Base-by-base conservation (phyloP, 495 filamentous ascomycete species). In the Penicillium manginii region DNA sequence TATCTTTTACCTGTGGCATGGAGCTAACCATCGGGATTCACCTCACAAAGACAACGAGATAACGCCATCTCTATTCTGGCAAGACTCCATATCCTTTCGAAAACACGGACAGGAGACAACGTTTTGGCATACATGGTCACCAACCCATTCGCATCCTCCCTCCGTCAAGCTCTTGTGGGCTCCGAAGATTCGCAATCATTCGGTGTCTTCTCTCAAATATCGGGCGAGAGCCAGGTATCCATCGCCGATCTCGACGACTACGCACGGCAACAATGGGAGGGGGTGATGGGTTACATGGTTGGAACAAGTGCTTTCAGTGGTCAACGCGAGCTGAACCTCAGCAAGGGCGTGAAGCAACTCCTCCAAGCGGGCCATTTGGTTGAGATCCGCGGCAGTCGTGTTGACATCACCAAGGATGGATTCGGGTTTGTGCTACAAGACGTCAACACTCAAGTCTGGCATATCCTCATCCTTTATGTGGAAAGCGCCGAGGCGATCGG, bases 371-470 rank as follows among this genome's bases (percentile, higher is more conserved):
- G 94, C 0, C 81, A 86, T n/a, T 79, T 98, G 26, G 92, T 98
- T 29, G 86, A 90, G 63, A 77, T 83, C 12, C 77, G 79, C 35
- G 81, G 80, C 32, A 76, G 78, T 15, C 81, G 77, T 37, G 79
- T 83, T 18, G 83, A 80, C 3, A 98, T 98, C 59, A 98, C 96
- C 1, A 84, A 97, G 68, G 84, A 88, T 17, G 94, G 94, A 5
- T 98, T 98, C 67, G 90, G 90, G 1, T 98, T 98, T 61, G 81
- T 98, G 10, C 78, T 98, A 0, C 94, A 98, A 66, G 94, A 97
- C 65, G 86, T 92, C 58, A 97, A 96, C 68, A 91, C 92, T 4
- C 94, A 98, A 71, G 92, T 98, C 45, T 98, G 94, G 94, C 90
- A 91, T 26, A 82, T 98, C 22, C 80, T 98, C 6, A 88, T 98